These are phyloP conservation scores for Eucalyptus microcorys DNA, from an alignment of 345 rosid genomes.

Conservation along the genomic window DNA sequence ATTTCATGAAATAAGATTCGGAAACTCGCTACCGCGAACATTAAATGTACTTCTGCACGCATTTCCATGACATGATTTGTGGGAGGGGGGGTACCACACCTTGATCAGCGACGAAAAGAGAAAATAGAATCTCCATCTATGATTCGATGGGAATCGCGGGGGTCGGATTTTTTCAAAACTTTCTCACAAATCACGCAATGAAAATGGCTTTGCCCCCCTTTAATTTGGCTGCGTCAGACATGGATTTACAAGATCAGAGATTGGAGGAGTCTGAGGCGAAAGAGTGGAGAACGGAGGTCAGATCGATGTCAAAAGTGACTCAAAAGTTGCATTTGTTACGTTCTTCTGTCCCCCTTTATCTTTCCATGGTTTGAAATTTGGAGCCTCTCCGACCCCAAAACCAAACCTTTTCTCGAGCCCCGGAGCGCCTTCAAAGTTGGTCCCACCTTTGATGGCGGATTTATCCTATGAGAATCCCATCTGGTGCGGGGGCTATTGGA, in stretches of 20 bases:
- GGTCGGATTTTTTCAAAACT: background rate
- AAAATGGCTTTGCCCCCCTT: background rate
- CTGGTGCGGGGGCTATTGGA: background rate
- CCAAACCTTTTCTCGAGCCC: background rate
- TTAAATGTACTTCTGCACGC: background rate
- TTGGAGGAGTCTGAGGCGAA: too few relatives aligned
- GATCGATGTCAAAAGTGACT: background rate
- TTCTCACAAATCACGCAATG: background rate
- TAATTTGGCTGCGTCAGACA: background rate
- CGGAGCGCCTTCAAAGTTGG: background rate
- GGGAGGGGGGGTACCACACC: background rate
- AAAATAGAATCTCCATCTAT: background rate
- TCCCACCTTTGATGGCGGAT: background rate
- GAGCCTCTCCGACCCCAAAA: background rate
- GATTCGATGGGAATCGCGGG: background rate
- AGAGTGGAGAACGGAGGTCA: background rate
- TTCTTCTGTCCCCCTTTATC: background rate
- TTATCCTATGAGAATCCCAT: background rate
- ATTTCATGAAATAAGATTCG: background rate
- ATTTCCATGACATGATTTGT: background rate
- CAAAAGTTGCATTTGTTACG: background rate
- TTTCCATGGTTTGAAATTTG: background rate
- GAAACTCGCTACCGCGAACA: background rate
- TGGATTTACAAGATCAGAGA: background rate
- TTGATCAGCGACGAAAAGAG: background rate